Conservation (phyloP, 768 basidiomycete species). For the Pleurotus tuber-regium region DNA sequence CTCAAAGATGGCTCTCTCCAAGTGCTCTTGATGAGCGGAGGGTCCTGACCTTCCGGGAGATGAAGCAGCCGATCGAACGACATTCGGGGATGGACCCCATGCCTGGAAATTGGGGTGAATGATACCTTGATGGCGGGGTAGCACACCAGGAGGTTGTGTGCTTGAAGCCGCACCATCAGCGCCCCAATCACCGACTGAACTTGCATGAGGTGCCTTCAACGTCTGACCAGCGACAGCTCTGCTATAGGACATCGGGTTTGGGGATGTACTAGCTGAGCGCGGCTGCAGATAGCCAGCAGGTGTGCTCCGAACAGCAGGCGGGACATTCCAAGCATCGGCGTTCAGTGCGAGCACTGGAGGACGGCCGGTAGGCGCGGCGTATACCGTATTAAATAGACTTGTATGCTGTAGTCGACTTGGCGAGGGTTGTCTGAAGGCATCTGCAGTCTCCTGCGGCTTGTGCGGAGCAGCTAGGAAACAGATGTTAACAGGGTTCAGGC, state of each 20-base stretch:
- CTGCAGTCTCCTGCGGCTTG: background rate
- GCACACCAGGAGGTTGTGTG: background rate
- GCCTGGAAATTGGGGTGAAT: background rate
- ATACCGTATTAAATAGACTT: background rate
- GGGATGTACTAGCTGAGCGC: background rate
- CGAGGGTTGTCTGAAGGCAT: background rate
- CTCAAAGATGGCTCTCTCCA: conserved; percentile 7
- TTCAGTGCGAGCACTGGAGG: background rate
- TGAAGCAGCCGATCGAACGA: background rate
- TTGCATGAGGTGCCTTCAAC: background rate
- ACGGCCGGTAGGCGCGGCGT: background rate
- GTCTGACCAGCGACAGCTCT: background rate
- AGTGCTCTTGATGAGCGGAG: conserved; percentile 4
- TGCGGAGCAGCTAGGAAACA: background rate
- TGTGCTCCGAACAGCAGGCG: conserved; percentile 1
- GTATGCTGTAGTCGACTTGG: background rate
- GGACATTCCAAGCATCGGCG: background rate
- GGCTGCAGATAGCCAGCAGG: background rate
- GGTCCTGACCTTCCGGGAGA: background rate
- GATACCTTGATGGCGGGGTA: background rate
- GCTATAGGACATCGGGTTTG: background rate
- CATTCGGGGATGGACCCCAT: background rate
- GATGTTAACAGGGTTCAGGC: background rate
- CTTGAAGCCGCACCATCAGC: background rate
- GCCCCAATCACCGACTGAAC: background rate